Base-by-base conservation (phyloP, 306 rosid species). In the Lathyrus sativus region DNA sequence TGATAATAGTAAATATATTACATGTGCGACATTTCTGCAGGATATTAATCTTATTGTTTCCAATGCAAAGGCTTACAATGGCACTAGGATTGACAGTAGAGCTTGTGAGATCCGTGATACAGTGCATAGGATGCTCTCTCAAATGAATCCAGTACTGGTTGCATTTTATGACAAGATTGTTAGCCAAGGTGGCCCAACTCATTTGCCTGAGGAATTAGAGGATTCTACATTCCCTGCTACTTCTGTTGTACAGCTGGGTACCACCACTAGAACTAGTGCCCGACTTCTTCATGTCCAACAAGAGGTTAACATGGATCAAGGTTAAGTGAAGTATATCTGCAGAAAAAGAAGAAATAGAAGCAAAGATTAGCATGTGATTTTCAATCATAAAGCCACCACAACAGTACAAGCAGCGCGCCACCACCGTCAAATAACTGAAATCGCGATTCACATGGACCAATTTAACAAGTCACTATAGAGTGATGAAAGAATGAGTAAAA, bases 51-150 rank as follows among this genome's bases (percentile, higher is more conserved):
- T 90, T 73, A 86, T 93, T 69, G 95, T 86, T 81, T 84, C 95
- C 73, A 93, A 93, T 76, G 99, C 99, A 4, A 90, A 90, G 97
- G 99, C 86, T 70, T 90, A 93, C 78, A 90, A 85, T 61, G 98
- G 97, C 2, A 67, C 91, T 60, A 90, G 98, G 85, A 93, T 93
- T 67, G 97, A 90, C 66, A 93, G 98, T 56, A 82, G 98, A 86
- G 96, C 96, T 55, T 81, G 77, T 13, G 98, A 93, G 84, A 96
- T 93, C 37, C 90, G 96, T 57, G 98, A 93, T 66, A 89, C 96
- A 28, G 98, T 93, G 72, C 86, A 90, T 9, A 97, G 98, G 46
- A 93, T 93, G 98, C 87, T 93, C 61, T 80, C 98, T 49, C 98
- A 93, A 80, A 93, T 93, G 96, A 97, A 93, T 79, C 97, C 91